Percentiles rank a stretch among this genome's conserved stretches.
Evolutionary conservation across 495 filamentous ascomycete genomes (phyloP).

Genomic region (Sporormia fimetaria): DNA sequence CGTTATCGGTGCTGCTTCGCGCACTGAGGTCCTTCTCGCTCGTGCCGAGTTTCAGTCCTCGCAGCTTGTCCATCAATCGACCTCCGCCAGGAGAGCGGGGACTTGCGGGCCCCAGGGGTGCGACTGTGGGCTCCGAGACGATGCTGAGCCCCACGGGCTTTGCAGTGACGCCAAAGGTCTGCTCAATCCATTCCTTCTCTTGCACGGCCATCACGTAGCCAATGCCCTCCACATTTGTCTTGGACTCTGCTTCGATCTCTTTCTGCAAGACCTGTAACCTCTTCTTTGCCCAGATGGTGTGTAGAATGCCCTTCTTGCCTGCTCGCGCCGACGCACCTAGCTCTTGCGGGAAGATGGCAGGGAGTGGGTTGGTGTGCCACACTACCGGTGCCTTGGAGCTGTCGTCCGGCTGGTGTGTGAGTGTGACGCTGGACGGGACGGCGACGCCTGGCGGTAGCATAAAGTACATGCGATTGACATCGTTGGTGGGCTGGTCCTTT

Average conservation of each 20-base stretch:
- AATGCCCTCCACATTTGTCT: conserved; percentile 60
- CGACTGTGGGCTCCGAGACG: conserved; percentile 22
- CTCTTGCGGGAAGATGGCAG: conserved; percentile 67
- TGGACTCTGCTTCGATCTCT: conserved; percentile 35
- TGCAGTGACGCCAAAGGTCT: conserved; percentile 55
- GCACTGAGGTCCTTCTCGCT: conserved; percentile 45
- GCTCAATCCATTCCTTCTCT: conserved; percentile 71
- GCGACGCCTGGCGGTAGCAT: conserved; percentile 54
- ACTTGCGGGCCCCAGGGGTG: conserved; percentile 33
- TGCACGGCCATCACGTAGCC: conserved; percentile 69
- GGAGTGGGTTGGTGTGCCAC: conserved; percentile 56
- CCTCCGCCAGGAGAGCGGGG: conserved; percentile 48
- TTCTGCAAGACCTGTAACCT: conserved; percentile 46
- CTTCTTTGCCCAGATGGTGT: conserved; percentile 74
- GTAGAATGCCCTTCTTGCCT: conserved; percentile 66
- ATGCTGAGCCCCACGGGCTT: conserved; percentile 26
- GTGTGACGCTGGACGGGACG: conserved; percentile 56
- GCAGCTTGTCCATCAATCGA: conserved; percentile 62
- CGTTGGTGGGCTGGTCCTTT: conserved; percentile 44
- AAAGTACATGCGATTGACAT: conserved; percentile 58
- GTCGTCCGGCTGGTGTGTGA: conserved; percentile 39
- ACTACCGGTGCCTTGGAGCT: conserved; percentile 26
- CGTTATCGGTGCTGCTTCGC: too few species aligned
- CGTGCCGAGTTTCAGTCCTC: conserved; percentile 63
- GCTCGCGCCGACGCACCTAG: conserved; percentile 52